Conservation (phyloP, 202 grass and related monocot species). For the Eragrostis tef region DNA sequence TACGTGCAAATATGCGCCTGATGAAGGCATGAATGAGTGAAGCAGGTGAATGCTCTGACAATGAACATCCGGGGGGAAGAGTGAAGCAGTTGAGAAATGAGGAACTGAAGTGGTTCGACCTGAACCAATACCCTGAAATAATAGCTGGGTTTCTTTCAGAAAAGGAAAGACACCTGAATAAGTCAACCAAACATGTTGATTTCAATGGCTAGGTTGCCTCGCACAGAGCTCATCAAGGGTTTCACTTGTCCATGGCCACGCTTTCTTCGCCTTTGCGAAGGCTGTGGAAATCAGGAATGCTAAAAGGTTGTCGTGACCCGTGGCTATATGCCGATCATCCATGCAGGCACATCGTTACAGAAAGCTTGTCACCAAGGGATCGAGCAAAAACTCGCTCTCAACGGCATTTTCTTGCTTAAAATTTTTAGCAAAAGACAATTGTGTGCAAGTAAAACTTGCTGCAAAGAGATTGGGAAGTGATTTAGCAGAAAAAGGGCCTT, state of each 20-base stretch:
- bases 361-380: not conserved
- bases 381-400: too few relatives aligned
- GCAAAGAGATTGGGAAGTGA: not conserved
- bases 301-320: too few relatives aligned
- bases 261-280: too few relatives aligned
- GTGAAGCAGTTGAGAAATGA: slow-evolving; percentile 39
- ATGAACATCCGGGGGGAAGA: slow-evolving; percentile 10
- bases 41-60: slow-evolving; percentile 41
- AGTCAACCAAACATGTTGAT: not conserved
- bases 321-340: too few relatives aligned
- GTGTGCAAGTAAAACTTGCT: not conserved
- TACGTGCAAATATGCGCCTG: slow-evolving; percentile 31
- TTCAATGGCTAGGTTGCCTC: not conserved
- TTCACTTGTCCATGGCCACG: not conserved
- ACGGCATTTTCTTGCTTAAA: not conserved
- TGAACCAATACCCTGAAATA: slow-evolving; percentile 45
- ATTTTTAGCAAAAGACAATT: not conserved
- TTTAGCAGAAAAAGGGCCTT: not conserved
- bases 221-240: not conserved
- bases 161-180: not conserved
- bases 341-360: not conserved
- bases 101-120: slow-evolving; percentile 53
- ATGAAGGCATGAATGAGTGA: slow-evolving; percentile 44
- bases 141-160: not conserved
- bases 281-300: too few relatives aligned